A percentile compares a stretch with the other conserved stretches of the same genome.
These are phyloP conservation scores for Aegilops tauschii DNA, from an alignment of 176 grass and related monocot species.

Conservation along the genomic window DNA sequence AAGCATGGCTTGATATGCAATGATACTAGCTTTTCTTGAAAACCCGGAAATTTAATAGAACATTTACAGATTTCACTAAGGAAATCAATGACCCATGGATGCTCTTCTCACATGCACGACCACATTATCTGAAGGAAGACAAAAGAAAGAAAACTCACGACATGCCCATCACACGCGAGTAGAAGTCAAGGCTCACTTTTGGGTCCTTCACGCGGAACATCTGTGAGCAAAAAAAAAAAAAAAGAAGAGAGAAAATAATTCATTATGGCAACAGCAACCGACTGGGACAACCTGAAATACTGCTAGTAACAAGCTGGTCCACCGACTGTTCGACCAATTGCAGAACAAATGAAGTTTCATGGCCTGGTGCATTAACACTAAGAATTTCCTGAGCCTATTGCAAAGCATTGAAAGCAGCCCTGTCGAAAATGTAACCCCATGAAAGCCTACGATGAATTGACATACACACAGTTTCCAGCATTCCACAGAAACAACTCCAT, in stretches of 20 bases:
- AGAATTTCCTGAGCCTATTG: neutral
- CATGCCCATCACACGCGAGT: constrained; percentile 94
- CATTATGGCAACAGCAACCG: neutral
- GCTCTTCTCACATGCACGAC: neutral
- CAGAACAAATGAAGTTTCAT: neutral
- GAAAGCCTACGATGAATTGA: neutral
- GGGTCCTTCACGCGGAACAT: constrained; percentile 95
- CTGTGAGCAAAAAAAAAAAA: constrained; percentile 45
- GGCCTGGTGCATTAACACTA: neutral
- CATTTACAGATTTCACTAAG: neutral
- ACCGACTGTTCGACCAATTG: neutral
- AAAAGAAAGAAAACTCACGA: constrained; percentile 60
- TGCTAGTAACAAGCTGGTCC: neutral
- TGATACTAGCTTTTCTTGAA: neutral
- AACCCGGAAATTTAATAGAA: neutral
- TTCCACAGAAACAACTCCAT: neutral
- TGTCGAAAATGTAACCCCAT: neutral
- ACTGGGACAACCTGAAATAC: neutral
- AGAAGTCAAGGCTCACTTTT: constrained; percentile 96
- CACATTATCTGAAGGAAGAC: neutral
- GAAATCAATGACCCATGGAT: neutral
- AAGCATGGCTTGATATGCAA: neutral
- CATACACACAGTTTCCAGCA: neutral
- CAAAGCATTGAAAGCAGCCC: neutral
- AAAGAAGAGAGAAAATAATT: neutral